Evolutionary conservation across 2,329 filamentous ascomycete genomes (phyloP).

Genomic region (Lecanoromycetidae sp.): DNA sequence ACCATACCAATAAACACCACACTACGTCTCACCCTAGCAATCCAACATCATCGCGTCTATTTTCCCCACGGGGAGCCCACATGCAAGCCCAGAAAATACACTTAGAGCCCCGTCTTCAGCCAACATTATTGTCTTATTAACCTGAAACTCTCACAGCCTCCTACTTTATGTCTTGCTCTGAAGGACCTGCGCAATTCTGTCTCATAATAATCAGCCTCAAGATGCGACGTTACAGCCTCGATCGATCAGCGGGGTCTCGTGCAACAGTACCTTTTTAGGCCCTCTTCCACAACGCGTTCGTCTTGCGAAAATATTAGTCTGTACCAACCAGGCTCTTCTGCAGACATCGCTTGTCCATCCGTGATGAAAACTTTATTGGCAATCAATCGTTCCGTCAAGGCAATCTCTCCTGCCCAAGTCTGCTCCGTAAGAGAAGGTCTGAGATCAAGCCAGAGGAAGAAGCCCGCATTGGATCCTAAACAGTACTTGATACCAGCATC

Average conservation of each 20-base stretch:
- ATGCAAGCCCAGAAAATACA: no score
- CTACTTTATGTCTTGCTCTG: no score
- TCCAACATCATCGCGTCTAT: no score
- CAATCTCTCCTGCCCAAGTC: slow-evolving; percentile 22
- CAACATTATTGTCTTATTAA: no score
- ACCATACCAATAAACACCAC: no score
- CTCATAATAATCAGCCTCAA: no score
- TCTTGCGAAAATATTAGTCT: slow-evolving; percentile 41
- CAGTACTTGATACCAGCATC: slow-evolving; percentile 29
- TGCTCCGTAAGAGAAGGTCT: slow-evolving; percentile 32
- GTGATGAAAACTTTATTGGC: slow-evolving; percentile 40
- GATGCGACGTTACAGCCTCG: neutral
- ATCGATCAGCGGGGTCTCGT: no score
- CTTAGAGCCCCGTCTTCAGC: no score
- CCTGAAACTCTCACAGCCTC: no score
- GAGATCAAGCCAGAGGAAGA: slow-evolving; percentile 35
- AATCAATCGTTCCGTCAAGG: slow-evolving; percentile 34
- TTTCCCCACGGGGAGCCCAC: no score
- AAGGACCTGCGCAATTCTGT: no score
- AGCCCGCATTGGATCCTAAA: slow-evolving; percentile 32
- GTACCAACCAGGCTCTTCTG: slow-evolving; percentile 40
- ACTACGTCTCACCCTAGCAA: no score
- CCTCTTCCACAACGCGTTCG: slow-evolving; percentile 27
- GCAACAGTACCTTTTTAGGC: slow-evolving; percentile 22
- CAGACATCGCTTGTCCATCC: slow-evolving; percentile 35